Percentiles rank a stretch among this genome's conserved stretches.
phyloP scores from a whole-genome alignment of 202 grass and related monocot genomes.

The Eragrostis tef region DNA sequence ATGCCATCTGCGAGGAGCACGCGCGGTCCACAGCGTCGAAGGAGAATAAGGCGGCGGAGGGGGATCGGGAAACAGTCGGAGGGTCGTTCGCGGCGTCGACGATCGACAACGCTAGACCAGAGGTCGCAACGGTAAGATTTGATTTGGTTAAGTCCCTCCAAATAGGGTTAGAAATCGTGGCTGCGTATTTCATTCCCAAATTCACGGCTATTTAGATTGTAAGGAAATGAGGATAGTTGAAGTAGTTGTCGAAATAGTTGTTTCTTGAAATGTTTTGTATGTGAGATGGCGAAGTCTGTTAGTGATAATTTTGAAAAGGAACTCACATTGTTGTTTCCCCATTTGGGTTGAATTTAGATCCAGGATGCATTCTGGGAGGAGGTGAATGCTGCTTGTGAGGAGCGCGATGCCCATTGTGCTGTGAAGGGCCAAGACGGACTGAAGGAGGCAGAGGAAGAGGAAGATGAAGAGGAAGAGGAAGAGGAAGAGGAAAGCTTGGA shows the following conservation, averaged over 20 bases:
- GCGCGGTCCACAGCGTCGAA: constrained; percentile 51
- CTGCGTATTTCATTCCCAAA: background rate
- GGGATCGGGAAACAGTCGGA: background rate
- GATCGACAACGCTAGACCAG: constrained; percentile 6
- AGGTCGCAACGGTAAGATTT: constrained; percentile 38
- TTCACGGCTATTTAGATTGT: background rate
- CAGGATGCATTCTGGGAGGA: constrained; percentile 50
- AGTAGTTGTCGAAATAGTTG: background rate
- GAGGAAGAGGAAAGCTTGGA: constrained; percentile 44
- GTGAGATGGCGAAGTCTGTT: background rate
- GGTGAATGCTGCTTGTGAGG: constrained; percentile 33
- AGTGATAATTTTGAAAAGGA: background rate
- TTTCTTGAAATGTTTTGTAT: constrained; percentile 21
- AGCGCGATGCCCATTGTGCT: constrained; percentile 29
- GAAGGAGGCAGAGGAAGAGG: constrained; percentile 23
- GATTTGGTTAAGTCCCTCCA: constrained; percentile 1
- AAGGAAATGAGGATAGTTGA: background rate
- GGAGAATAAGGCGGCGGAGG: constrained; percentile 37
- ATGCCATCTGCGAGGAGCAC: constrained; percentile 78
- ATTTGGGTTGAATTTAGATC: constrained; percentile 36
- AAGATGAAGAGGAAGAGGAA: constrained; percentile 34
- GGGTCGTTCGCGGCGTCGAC: background rate
- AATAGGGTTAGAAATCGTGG: background rate
- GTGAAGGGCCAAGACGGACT: constrained; percentile 33
- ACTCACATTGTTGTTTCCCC: constrained; percentile 27